phyloP scores from a whole-genome alignment of 2,329 filamentous ascomycete genomes.

The Colletotrichum sp. region DNA sequence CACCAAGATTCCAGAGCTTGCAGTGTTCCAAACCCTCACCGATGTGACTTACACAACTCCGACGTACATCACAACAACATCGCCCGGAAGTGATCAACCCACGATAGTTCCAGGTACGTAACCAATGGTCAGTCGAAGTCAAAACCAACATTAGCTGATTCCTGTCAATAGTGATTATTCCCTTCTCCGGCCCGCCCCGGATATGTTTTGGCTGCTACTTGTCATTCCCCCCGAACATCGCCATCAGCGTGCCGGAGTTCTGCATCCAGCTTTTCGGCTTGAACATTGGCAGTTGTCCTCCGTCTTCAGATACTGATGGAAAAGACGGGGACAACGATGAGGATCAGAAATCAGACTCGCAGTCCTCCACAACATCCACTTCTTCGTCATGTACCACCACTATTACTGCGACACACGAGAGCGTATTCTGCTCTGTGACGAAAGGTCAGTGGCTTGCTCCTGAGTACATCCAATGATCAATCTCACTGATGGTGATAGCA shows the following conservation, averaged over 20 bases:
- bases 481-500: neutral
- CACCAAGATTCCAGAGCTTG: neutral
- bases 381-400: neutral
- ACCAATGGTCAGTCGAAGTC: neutral
- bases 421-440: neutral
- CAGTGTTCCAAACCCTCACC: neutral
- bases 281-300: neutral
- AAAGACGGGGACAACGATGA: neutral
- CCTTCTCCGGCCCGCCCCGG: neutral
- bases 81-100: neutral
- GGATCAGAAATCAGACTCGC: rapidly evolving
- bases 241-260: neutral
- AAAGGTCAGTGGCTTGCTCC: neutral
- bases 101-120: neutral
- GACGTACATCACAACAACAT: neutral
- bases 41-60: neutral
- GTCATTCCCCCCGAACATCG: neutral
- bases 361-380: neutral
- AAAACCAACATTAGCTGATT: rapidly evolving
- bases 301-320: neutral
- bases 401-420: neutral
- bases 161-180: neutral
- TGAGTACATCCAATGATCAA: neutral
- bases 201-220: neutral
- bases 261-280: neutral